Evolutionary conservation across 805 yeast genomes (phyloP).

Genomic region (Spencermartinsiella europaea): DNA sequence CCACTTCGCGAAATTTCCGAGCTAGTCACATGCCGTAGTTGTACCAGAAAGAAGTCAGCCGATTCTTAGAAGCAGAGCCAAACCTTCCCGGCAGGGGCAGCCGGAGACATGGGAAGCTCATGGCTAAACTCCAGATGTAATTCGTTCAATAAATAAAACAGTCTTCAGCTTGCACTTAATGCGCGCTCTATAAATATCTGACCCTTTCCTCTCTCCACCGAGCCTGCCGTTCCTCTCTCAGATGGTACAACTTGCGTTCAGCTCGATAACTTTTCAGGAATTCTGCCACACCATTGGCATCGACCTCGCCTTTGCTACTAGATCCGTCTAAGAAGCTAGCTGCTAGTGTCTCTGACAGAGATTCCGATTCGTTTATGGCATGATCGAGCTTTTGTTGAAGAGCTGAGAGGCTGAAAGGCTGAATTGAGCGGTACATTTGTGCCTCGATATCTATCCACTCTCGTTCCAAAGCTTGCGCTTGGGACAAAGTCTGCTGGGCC

Average conservation of each 20-base stretch:
- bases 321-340: constrained; percentile 28
- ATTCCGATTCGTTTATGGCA: constrained; percentile 32
- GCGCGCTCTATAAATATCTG: too few relatives aligned
- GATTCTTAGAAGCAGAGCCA: too few relatives aligned
- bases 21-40: too few relatives aligned
- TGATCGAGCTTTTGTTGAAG: constrained; percentile 30
- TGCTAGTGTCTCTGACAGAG: constrained; percentile 33
- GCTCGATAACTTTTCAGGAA: constrained; percentile 41
- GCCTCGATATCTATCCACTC: constrained; percentile 36
- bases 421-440: constrained; percentile 32
- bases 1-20: too few relatives aligned
- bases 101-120: too few relatives aligned
- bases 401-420: constrained; percentile 36
- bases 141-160: too few relatives aligned
- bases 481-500: constrained; percentile 8
- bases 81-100: too few relatives aligned
- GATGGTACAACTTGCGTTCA: constrained; percentile 41
- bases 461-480: constrained; percentile 24
- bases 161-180: too few relatives aligned
- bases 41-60: too few relatives aligned
- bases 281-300: constrained; percentile 30
- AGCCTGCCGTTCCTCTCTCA: constrained; percentile 42
- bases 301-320: too few relatives aligned
- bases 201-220: constrained; percentile 45
- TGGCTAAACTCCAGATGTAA: too few relatives aligned